Percentiles rank a stretch among this genome's conserved stretches.
These are phyloP conservation scores for Brettanomyces sp. DNA, from an alignment of 805 yeast species.

Conservation along the genomic window DNA sequence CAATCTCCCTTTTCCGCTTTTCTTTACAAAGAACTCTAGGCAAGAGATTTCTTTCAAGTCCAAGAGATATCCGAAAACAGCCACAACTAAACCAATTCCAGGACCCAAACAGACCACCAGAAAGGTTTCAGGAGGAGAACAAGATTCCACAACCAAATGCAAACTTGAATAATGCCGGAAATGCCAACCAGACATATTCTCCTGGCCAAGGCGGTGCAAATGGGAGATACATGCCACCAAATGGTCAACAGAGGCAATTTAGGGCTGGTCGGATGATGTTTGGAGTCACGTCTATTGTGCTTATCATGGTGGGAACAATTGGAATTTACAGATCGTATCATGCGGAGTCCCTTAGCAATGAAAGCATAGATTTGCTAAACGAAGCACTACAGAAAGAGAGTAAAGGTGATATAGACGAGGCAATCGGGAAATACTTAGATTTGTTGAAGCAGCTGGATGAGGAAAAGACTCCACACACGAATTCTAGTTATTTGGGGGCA, in stretches of 20 bases:
- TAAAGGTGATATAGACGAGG: constrained; percentile 45
- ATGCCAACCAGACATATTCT: background rate
- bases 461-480: constrained; percentile 39
- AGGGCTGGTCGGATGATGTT: background rate
- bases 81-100: constrained; percentile 19
- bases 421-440: constrained; percentile 60
- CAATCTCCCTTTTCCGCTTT: no score
- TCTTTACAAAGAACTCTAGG: no score
- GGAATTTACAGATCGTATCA: background rate
- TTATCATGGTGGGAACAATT: background rate
- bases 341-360: constrained; percentile 7
- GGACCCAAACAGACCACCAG: constrained; percentile 12
- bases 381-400: constrained; percentile 12
- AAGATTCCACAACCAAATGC: background rate
- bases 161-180: background rate
- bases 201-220: background rate
- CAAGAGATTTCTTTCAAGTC: background rate
- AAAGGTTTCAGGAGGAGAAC: constrained; percentile 4
- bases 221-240: background rate
- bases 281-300: background rate
- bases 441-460: constrained; percentile 57
- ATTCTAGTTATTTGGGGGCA: constrained; percentile 81
- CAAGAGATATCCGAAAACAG: constrained; percentile 10
- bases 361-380: constrained; percentile 5
- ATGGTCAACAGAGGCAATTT: background rate